Conservation (phyloP, 257 asterid genomes). For the Anisodus acutangulus region DNA sequence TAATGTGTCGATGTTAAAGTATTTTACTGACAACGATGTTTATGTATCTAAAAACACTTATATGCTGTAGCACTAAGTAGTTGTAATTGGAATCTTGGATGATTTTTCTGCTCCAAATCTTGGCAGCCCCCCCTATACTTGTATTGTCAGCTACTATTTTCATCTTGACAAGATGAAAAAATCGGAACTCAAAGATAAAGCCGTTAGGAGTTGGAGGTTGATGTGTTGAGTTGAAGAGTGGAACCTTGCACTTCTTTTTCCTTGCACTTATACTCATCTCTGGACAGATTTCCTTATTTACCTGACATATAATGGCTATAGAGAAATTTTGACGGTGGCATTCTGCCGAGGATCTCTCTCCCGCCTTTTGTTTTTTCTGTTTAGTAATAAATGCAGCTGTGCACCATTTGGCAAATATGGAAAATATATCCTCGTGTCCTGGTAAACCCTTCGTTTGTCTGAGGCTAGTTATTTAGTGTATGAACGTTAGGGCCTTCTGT, state of each 20-base stretch:
- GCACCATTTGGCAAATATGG: not conserved
- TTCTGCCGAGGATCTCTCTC: not conserved
- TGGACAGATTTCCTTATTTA: not conserved
- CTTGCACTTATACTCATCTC: not conserved
- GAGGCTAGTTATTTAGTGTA: conserved; percentile 2
- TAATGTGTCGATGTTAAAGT: not conserved
- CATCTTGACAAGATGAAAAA: not conserved
- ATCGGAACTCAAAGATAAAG: not conserved
- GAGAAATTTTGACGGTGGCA: conserved; percentile 10
- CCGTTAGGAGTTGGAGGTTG: not conserved
- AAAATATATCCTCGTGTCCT: not conserved
- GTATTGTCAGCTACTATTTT: conserved; percentile 2
- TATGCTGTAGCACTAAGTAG: conserved; percentile 9
- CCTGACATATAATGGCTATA: not conserved
- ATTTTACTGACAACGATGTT: not conserved
- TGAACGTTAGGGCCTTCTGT: not conserved
- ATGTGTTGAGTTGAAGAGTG: not conserved
- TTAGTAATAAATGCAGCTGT: not conserved
- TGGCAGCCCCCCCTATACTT: not conserved
- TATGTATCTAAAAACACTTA: not conserved
- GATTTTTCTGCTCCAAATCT: conserved; percentile 3
- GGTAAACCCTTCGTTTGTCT: not conserved
- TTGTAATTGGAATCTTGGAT: conserved; percentile 9
- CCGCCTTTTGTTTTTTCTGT: not conserved
- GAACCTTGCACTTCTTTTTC: conserved; percentile 9